Evolutionary conservation across 345 rosid genomes (phyloP).

Genomic region (Tarenaya hassleriana): DNA sequence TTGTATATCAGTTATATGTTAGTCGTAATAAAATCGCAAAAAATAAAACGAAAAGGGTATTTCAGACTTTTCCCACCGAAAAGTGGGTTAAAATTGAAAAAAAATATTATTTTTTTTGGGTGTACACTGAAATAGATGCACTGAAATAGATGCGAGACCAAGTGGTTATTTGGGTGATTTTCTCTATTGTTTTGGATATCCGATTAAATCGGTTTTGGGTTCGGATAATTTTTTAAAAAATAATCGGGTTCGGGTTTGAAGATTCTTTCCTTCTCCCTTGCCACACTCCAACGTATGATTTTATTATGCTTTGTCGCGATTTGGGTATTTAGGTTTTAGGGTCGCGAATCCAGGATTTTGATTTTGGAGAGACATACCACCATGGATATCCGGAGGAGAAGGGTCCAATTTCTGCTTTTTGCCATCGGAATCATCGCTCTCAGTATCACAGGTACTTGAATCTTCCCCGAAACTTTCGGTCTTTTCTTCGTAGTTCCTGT

Average conservation of each 20-base stretch:
- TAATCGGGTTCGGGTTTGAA: too few species aligned
- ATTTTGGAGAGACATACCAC: not conserved
- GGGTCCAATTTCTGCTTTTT: conserved; percentile 43
- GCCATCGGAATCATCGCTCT: conserved; percentile 52
- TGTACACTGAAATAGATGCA: too few species aligned
- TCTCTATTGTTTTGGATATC: too few species aligned
- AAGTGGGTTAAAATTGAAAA: too few species aligned
- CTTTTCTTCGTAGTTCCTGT: conserved; percentile 5
- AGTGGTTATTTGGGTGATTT: too few species aligned
- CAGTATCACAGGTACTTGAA: conserved; percentile 56
- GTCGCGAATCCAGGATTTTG: not conserved
- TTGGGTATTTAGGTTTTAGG: conserved; percentile 2
- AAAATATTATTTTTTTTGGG: too few species aligned
- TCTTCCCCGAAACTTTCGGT: not conserved
- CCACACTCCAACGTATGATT: conserved; percentile 14
- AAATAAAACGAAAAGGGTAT: too few species aligned
- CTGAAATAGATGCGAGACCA: too few species aligned
- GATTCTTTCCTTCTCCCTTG: conserved; percentile 21
- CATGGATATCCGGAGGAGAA: conserved; percentile 56
- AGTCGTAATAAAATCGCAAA: too few species aligned
- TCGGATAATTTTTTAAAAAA: too few species aligned
- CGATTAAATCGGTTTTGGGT: conserved; percentile 13
- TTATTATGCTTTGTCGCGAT: conserved; percentile 1
- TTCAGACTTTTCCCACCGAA: too few species aligned
- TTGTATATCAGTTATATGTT: too few species aligned